phyloP scores from a whole-genome alignment of 306 rosid genomes.

The Vigna trinervia region DNA sequence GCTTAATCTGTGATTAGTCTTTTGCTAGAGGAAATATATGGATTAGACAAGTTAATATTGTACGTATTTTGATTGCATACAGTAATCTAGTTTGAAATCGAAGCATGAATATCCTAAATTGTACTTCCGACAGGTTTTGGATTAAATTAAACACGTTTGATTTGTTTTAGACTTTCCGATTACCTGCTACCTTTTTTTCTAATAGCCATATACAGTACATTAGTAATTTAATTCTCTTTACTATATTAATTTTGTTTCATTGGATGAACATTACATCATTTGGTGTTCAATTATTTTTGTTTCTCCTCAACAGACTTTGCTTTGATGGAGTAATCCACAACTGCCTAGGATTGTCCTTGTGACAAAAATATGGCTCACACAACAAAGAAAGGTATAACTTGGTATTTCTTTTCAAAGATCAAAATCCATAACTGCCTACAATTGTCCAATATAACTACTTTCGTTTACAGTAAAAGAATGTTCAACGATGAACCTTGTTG shows the following conservation, averaged over 20 bases:
- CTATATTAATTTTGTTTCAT: not conserved
- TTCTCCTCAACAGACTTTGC: not conserved
- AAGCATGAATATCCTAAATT: not conserved
- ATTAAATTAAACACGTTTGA: not conserved
- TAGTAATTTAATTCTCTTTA: not conserved
- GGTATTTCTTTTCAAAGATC: slow-evolving; percentile 9
- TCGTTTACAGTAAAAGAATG: not conserved
- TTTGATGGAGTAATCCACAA: not conserved
- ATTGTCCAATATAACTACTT: not conserved
- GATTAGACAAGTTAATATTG: too few relatives aligned
- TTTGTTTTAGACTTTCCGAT: not conserved
- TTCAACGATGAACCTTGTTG: not conserved
- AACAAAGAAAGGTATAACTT: not conserved
- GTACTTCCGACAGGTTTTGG: slow-evolving; percentile 5
- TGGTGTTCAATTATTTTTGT: not conserved
- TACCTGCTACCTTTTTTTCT: not conserved
- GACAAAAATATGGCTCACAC: slow-evolving; percentile 1
- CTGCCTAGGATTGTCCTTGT: too few relatives aligned
- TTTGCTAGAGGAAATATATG: too few relatives aligned
- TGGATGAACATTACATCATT: not conserved
- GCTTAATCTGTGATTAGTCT: too few relatives aligned
- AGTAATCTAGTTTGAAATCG: not conserved
- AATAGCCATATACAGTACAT: not conserved
- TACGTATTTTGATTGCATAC: not conserved
- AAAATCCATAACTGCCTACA: not conserved